Conservation (phyloP, 306 rosid species). For the Macrotyloma uniflorum region DNA sequence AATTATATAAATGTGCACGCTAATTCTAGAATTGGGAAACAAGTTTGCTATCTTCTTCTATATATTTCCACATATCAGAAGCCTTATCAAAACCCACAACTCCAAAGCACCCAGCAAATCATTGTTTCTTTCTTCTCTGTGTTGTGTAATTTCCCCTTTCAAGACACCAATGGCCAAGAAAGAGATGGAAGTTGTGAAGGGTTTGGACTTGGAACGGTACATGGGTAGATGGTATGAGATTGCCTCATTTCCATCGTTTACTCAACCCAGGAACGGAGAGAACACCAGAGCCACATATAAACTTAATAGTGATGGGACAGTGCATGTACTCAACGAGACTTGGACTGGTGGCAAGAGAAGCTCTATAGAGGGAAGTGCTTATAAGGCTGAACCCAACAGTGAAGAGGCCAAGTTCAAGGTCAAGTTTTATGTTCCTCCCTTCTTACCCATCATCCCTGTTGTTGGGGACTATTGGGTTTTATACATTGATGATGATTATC, state of each 20-base stretch:
- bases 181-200: constrained; percentile 67
- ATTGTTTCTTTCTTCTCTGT: too few relatives aligned
- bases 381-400: constrained; percentile 61
- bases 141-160: not conserved
- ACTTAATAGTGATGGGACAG: constrained; percentile 61
- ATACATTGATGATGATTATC: constrained; percentile 69
- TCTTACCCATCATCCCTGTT: constrained; percentile 83
- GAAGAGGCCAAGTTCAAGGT: constrained; percentile 95
- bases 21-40: not conserved
- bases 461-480: constrained; percentile 87
- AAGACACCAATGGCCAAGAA: constrained; percentile 54
- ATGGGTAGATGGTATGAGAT: constrained; percentile 98
- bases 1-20: not conserved
- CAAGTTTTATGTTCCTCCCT: constrained; percentile 80
- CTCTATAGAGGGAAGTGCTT: constrained; percentile 72
- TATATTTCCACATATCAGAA: not conserved
- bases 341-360: constrained; percentile 66
- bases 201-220: constrained; percentile 65
- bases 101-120: not conserved
- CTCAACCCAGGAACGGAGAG: constrained; percentile 72
- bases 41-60: not conserved
- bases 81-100: not conserved
- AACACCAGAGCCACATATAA: constrained; percentile 89
- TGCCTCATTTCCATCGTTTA: constrained; percentile 73
- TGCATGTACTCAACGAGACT: constrained; percentile 82